phyloP scores from a whole-genome alignment of 768 basidiomycete genomes.

The Hypsizygus marmoreus region DNA sequence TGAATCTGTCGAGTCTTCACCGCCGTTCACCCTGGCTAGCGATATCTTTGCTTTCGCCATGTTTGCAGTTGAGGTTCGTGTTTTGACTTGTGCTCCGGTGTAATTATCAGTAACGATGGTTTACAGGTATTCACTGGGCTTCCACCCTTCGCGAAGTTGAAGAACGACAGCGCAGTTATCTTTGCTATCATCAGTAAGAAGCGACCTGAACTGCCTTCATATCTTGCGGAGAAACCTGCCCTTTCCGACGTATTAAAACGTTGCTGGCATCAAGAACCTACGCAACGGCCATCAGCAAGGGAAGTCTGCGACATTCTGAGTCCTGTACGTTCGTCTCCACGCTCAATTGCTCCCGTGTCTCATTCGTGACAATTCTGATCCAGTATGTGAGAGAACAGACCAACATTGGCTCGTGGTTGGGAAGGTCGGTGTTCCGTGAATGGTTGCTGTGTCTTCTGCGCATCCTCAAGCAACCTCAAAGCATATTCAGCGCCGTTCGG shows the following conservation, averaged over 20 bases:
- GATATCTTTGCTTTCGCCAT: constrained; percentile 31
- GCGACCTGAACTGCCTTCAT: constrained; percentile 19
- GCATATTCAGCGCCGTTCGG: too few relatives aligned
- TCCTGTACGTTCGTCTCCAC: too few relatives aligned
- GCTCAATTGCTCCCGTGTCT: too few relatives aligned
- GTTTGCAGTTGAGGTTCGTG: constrained; percentile 28
- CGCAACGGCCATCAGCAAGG: constrained; percentile 14
- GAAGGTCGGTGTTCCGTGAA: too few relatives aligned
- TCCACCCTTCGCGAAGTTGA: constrained; percentile 20
- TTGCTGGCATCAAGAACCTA: constrained; percentile 20
- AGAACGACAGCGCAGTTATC: constrained; percentile 25
- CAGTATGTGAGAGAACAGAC: too few relatives aligned
- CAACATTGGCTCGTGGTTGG: too few relatives aligned
- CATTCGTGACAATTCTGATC: too few relatives aligned
- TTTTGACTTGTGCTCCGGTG: background rate
- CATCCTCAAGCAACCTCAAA: too few relatives aligned
- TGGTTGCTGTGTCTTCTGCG: too few relatives aligned
- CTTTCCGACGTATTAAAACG: constrained; percentile 12
- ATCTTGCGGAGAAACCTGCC: constrained; percentile 2
- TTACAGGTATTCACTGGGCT: constrained; percentile 20
- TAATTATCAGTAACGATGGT: background rate
- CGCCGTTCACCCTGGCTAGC: constrained; percentile 14
- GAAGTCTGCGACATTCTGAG: too few relatives aligned
- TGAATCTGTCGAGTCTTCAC: constrained; percentile 1
- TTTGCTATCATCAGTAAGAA: constrained; percentile 18